phyloP scores from a whole-genome alignment of 352 stramenopile genomes.

The Phytophthora boehmeriae region DNA sequence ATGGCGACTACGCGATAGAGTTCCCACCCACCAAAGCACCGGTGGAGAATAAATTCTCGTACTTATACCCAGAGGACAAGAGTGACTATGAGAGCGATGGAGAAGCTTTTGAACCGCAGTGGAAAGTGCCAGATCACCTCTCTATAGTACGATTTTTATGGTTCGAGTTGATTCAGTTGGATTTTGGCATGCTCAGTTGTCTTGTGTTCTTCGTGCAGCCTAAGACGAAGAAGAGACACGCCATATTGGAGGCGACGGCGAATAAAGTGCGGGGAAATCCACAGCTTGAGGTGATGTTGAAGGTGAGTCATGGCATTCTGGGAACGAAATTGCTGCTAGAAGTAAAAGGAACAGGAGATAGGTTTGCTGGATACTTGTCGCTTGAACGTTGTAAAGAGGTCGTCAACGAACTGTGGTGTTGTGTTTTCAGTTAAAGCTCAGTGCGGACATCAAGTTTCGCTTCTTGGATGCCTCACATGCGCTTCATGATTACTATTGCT shows the following conservation, averaged over 20 bases:
- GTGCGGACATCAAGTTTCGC: conserved; percentile 36
- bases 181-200: conserved; percentile 2
- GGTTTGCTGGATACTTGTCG: too few relatives aligned
- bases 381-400: too few relatives aligned
- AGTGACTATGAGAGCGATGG: conserved; percentile 30
- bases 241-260: conserved; percentile 49
- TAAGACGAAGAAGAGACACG: conserved; percentile 46
- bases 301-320: conserved; percentile 21
- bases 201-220: conserved; percentile 26
- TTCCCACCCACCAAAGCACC: conserved; percentile 29
- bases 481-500: conserved; percentile 54
- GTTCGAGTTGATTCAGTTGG: conserved; percentile 2
- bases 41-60: conserved; percentile 47
- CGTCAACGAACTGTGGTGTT: conserved; percentile 5
- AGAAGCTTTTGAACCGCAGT: conserved; percentile 34
- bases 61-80: conserved; percentile 44
- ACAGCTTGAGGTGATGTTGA: conserved; percentile 58
- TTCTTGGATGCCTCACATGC: conserved; percentile 40
- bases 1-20: conserved; percentile 50
- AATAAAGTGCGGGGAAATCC: conserved; percentile 44
- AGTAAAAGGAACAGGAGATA: neutral
- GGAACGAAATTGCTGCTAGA: neutral
- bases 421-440: conserved; percentile 42
- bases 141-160: conserved; percentile 26
- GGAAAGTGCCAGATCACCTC: conserved; percentile 33